These are phyloP conservation scores for Boletus speciosus DNA, from an alignment of 768 basidiomycete genomes.

Conservation along the genomic window DNA sequence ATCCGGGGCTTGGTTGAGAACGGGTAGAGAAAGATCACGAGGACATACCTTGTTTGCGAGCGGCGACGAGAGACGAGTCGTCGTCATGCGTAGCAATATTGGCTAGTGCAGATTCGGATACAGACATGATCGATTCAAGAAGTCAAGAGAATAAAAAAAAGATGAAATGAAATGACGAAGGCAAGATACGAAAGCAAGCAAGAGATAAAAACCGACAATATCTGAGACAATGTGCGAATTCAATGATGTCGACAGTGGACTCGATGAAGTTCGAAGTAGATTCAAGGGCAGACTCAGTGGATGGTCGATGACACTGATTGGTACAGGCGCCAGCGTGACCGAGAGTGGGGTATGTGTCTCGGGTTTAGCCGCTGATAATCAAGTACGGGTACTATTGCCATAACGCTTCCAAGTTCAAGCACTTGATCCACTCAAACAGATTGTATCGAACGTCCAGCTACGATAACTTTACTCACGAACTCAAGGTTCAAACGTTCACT, in stretches of 20 bases:
- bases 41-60: constrained; percentile 52
- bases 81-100: constrained; percentile 30
- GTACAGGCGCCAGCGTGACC: too few species aligned
- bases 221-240: background rate
- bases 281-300: too few species aligned
- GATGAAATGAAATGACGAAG: background rate
- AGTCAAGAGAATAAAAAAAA: background rate
- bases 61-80: constrained; percentile 42
- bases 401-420: too few species aligned
- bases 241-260: background rate
- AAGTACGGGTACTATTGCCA: too few species aligned
- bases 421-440: too few species aligned
- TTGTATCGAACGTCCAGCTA: too few species aligned
- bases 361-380: too few species aligned
- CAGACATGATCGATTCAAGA: constrained; percentile 23
- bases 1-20: background rate
- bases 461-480: too few species aligned
- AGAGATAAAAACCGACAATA: background rate
- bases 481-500: too few species aligned
- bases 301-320: too few species aligned
- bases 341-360: too few species aligned
- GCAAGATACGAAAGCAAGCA: background rate
- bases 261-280: background rate
- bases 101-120: constrained; percentile 6
- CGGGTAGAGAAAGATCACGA: background rate